phyloP scores from a whole-genome alignment of 2,329 filamentous ascomycete species.

The Didymella lethalis region DNA sequence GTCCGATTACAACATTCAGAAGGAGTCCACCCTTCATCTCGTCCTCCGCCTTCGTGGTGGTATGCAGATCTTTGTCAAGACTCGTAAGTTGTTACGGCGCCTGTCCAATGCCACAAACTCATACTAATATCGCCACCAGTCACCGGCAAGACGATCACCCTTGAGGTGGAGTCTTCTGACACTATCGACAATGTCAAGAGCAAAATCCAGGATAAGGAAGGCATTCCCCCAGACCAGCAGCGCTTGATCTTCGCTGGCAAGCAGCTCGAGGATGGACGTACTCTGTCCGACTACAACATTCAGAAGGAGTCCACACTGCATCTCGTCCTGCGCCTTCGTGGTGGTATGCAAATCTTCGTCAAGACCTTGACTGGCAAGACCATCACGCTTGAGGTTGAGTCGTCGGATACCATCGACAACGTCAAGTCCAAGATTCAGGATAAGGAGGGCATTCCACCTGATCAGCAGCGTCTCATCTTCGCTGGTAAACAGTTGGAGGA shows the following conservation, averaged over 20 bases:
- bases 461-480: constrained; percentile 96
- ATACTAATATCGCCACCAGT: constrained; percentile 54
- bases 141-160: constrained; percentile 64
- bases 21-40: constrained; percentile 76
- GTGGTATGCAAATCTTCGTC: constrained; percentile 70
- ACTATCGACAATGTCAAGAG: constrained; percentile 53
- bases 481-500: constrained; percentile 97
- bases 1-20: constrained; percentile 95
- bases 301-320: constrained; percentile 74
- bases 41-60: constrained; percentile 75
- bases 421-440: constrained; percentile 98
- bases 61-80: constrained; percentile 71
- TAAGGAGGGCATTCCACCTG: constrained; percentile 95
- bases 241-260: constrained; percentile 66
- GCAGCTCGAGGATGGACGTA: constrained; percentile 65
- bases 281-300: constrained; percentile 64
- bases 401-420: constrained; percentile 90
- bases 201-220: constrained; percentile 66
- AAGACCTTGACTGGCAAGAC: constrained; percentile 70
- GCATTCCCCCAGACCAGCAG: constrained; percentile 66
- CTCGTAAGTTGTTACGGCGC: constrained; percentile 46
- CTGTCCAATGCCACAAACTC: constrained; percentile 38
- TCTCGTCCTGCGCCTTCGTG: constrained; percentile 76
- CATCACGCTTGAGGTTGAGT: constrained; percentile 72
- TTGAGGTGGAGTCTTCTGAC: constrained; percentile 52